A percentile compares a stretch with the other conserved stretches of the same genome.
Evolutionary conservation across 2,329 filamentous ascomycete genomes (phyloP).

Genomic region (Colletotrichum brevisporum): DNA sequence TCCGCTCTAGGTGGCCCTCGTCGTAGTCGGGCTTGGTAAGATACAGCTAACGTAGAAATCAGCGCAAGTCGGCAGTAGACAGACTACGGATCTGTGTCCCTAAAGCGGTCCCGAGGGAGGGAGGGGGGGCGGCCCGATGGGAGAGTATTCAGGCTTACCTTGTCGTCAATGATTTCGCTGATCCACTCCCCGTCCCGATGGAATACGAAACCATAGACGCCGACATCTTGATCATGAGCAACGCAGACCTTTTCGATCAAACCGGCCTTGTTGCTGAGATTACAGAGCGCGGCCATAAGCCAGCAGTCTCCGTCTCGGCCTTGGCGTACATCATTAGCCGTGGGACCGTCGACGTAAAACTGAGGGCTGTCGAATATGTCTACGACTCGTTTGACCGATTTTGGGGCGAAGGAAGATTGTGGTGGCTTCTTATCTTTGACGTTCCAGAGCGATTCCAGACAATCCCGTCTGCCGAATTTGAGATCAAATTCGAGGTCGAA

Average conservation of each 20-base stretch:
- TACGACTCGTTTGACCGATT: constrained; percentile 76
- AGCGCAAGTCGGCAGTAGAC: neutral
- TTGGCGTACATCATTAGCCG: constrained; percentile 83
- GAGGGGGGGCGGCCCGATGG: too few relatives aligned
- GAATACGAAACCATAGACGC: constrained; percentile 90
- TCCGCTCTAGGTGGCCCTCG: constrained; percentile 64
- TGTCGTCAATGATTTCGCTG: constrained; percentile 71
- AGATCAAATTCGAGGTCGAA: constrained; percentile 88
- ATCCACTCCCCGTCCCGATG: constrained; percentile 84
- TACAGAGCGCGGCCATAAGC: constrained; percentile 86
- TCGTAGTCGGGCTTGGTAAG: constrained; percentile 73
- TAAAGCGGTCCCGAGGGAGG: too few relatives aligned
- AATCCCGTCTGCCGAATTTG: constrained; percentile 69
- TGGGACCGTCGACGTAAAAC: constrained; percentile 84
- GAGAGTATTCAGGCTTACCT: constrained; percentile 48
- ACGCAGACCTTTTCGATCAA: constrained; percentile 83
- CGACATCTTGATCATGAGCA: constrained; percentile 78
- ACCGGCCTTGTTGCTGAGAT: constrained; percentile 79
- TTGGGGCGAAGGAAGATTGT: constrained; percentile 54
- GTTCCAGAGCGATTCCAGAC: constrained; percentile 62
- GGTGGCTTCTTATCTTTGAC: constrained; percentile 40
- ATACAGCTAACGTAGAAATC: constrained; percentile 55
- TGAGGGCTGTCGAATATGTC: constrained; percentile 83
- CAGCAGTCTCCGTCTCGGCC: constrained; percentile 87
- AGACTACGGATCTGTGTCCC: too few relatives aligned